Conservation (phyloP, 208 protist species). For the Acanthamoeba lugdunensis region DNA sequence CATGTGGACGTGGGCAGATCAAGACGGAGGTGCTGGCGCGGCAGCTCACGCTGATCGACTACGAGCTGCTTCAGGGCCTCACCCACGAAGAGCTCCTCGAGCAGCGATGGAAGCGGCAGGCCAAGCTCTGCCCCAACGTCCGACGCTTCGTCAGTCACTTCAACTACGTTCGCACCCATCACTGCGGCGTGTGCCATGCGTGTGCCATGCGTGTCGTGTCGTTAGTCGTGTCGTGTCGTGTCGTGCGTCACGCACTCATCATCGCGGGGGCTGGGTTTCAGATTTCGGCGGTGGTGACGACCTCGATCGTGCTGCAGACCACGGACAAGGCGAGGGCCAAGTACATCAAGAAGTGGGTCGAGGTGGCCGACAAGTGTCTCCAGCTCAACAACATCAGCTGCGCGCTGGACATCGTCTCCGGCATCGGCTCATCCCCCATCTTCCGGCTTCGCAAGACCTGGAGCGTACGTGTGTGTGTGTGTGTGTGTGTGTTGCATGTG, state of each 20-base stretch:
- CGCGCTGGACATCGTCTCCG: background rate
- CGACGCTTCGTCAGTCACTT: background rate
- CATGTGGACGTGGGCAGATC: background rate
- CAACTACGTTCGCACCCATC: background rate
- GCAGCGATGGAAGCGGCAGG: background rate
- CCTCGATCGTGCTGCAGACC: background rate
- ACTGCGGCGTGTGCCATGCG: background rate
- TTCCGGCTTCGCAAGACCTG: background rate
- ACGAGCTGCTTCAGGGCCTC: background rate
- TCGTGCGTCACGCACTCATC: background rate
- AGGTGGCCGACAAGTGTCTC: background rate
- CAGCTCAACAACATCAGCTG: background rate
- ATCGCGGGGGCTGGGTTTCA: background rate
- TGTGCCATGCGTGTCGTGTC: background rate
- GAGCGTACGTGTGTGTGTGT: background rate
- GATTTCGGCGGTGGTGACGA: constrained; percentile 5
- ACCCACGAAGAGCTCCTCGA: background rate
- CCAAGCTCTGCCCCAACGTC: background rate
- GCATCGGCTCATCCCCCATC: background rate
- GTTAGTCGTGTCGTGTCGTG: too few relatives aligned
- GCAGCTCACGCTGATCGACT: background rate
- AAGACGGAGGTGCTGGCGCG: background rate
- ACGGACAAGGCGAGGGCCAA: constrained; percentile 13
- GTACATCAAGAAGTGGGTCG: background rate
- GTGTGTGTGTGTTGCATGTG: too few relatives aligned